A percentile compares a stretch with the other conserved stretches of the same genome.
phyloP scores from a whole-genome alignment of 2,329 filamentous ascomycete species.

The Pezicula neosporulosa region DNA sequence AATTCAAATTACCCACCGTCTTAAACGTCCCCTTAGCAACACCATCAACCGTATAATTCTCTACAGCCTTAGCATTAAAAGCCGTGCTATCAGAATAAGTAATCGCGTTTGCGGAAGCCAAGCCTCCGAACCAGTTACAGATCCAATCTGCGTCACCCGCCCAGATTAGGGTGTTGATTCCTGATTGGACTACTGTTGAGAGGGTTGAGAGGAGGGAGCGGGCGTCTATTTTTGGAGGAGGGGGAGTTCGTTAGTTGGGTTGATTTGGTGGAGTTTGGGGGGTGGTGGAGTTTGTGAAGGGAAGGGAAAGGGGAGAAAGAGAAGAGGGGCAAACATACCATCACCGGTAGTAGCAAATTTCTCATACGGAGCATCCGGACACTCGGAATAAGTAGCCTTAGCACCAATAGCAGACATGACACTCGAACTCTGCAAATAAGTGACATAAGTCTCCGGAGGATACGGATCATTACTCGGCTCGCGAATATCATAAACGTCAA shows the following conservation, averaged over 20 bases:
- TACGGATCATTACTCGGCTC: constrained; percentile 28
- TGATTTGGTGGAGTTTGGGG: too few species aligned
- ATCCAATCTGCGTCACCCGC: constrained; percentile 56
- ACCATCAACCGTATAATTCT: constrained; percentile 46
- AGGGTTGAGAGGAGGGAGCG: constrained; percentile 42
- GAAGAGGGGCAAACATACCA: constrained; percentile 14
- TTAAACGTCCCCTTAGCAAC: constrained; percentile 46
- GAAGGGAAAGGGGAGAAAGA: constrained; percentile 4
- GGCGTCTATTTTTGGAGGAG: constrained; percentile 18
- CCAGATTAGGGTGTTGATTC: constrained; percentile 48
- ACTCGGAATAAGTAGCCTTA: constrained; percentile 36
- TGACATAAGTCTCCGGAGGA: constrained; percentile 34
- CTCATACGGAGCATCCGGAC: constrained; percentile 31
- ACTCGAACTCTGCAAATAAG: constrained; percentile 34
- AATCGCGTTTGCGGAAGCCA: constrained; percentile 42
- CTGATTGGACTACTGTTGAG: constrained; percentile 41
- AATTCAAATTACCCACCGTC: constrained; percentile 44
- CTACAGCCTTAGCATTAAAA: constrained; percentile 35
- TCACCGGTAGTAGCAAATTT: constrained; percentile 40
- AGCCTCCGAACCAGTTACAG: constrained; percentile 54
- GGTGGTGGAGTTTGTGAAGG: constrained; percentile 18
- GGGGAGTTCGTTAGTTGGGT: background rate
- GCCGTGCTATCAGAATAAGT: constrained; percentile 35
- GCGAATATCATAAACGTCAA: constrained; percentile 46
- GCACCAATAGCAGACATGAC: constrained; percentile 43